Evolutionary conservation across 108 stramenopile genomes (phyloP), one percentile per base, ranked within the genome.

Genomic region (Aurantiochytrium sp.): DNA sequence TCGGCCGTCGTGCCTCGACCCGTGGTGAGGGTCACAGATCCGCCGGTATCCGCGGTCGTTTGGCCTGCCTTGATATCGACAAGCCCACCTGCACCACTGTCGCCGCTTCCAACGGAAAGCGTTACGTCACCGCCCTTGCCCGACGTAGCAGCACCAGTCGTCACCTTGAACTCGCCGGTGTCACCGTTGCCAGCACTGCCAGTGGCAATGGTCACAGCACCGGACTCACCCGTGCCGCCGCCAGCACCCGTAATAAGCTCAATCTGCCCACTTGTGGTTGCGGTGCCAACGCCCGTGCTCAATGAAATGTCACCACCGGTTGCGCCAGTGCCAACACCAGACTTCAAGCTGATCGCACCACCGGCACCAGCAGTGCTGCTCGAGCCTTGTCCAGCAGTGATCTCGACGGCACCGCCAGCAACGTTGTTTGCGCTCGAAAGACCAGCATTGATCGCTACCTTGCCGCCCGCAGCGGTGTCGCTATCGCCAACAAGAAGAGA

Each of bases 361-460:
- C 76, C 76, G 2, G 6, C 18, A 23, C 76, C 23, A 0, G 76
- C 45, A 83, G 76, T 53, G 19, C 35, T 44, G 58, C 76, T 45
- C 6, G 49, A 88, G 23, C 92, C 92, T 44, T 89, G 90, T 4
- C 57, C 89, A 18, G 92, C 64, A 42, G 90, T 87, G 23, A 93
- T 47, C 23, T 90, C 64, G 4, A 90, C 92, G 4, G 91, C 92
- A 25, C 51, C 83, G 4, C 73, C 58, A 29, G 90, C 88, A 10
- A 19, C 72, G 2, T 0, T 69, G 5, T 3, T 42, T 8, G 64
- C 64, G 3, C 64, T 69, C 35, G 25, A 42, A 12, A 69, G 42
- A 69, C 64, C 64, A 0, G 64, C 64, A 69, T 1, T 69, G 64
- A 43, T 42, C 2, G 21, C 58, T 18, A 88, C 35, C 58, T 42